Conservation (phyloP, 2,329 filamentous ascomycete genomes). For the Arthroderma sp. region DNA sequence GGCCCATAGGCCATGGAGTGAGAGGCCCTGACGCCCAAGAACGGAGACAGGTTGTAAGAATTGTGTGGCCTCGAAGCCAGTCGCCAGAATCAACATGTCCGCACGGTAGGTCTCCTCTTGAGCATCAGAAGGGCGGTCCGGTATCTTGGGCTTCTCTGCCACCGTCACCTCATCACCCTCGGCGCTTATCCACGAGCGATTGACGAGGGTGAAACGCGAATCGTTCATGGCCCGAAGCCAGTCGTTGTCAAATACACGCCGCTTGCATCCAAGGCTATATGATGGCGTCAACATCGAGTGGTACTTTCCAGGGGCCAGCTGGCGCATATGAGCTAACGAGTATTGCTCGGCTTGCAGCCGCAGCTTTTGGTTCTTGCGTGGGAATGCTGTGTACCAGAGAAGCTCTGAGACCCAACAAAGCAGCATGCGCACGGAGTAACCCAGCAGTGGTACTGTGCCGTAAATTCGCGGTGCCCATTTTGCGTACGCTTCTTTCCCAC, state of each 20-base stretch:
- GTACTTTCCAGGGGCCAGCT: constrained; percentile 43
- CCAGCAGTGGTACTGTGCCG: constrained; percentile 34
- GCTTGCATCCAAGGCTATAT: constrained; percentile 43
- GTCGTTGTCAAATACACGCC: too few relatives aligned
- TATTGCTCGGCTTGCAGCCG: constrained; percentile 26
- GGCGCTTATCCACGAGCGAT: too few relatives aligned
- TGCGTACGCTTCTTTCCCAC: constrained; percentile 27
- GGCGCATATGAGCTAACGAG: constrained; percentile 35
- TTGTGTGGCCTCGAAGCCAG: constrained; percentile 16
- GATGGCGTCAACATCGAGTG: constrained; percentile 47
- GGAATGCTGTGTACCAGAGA: constrained; percentile 7
- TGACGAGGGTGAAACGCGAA: too few relatives aligned
- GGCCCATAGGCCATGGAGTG: constrained; percentile 15
- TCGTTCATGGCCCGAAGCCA: too few relatives aligned
- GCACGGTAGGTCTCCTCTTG: constrained; percentile 10
- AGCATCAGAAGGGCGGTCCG: too few relatives aligned
- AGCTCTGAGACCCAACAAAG: constrained; percentile 24
- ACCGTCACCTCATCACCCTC: too few relatives aligned
- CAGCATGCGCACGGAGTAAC: constrained; percentile 24
- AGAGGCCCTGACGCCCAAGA: constrained; percentile 13
- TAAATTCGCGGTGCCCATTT: constrained; percentile 37
- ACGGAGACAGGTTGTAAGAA: constrained; percentile 15
- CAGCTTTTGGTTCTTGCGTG: constrained; percentile 21
- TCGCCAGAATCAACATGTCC: constrained; percentile 17
- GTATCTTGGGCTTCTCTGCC: too few relatives aligned